Percentiles rank a stretch among this genome's conserved stretches.
Conservation (phyloP, 2,329 filamentous ascomycete genomes). For the Thermoascus crustaceus region DNA sequence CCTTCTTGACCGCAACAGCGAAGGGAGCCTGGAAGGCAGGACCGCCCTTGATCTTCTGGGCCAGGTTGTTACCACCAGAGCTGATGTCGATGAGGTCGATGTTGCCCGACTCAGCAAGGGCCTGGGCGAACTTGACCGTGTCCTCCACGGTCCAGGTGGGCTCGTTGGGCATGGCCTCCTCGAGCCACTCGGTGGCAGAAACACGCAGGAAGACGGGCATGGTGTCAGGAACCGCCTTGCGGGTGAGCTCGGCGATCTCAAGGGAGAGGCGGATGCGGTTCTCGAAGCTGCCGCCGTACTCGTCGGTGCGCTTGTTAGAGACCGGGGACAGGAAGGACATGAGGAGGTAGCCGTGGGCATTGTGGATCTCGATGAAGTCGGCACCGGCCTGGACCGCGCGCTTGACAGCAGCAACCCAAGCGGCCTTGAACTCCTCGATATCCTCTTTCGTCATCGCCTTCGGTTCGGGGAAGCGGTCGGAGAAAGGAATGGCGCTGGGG, state of each 20-base stretch:
- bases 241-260: slow-evolving; percentile 57
- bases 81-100: slow-evolving; percentile 80
- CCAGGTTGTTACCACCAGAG: slow-evolving; percentile 60
- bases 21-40: slow-evolving; percentile 69
- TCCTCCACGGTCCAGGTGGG: slow-evolving; percentile 62
- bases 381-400: slow-evolving; percentile 61
- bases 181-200: slow-evolving; percentile 68
- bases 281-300: slow-evolving; percentile 45
- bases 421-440: slow-evolving; percentile 56
- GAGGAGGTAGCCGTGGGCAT: slow-evolving; percentile 70
- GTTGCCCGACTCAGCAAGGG: slow-evolving; percentile 59
- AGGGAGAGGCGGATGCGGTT: slow-evolving; percentile 62
- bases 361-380: slow-evolving; percentile 73
- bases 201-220: slow-evolving; percentile 69
- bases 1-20: slow-evolving; percentile 42
- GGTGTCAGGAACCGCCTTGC: slow-evolving; percentile 53
- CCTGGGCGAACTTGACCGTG: slow-evolving; percentile 53
- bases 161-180: slow-evolving; percentile 46
- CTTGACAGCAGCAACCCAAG: slow-evolving; percentile 52
- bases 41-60: slow-evolving; percentile 37
- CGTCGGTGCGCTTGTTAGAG: slow-evolving; percentile 58
- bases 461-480: slow-evolving; percentile 52
- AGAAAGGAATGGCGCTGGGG: slow-evolving; percentile 55
- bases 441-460: slow-evolving; percentile 61
- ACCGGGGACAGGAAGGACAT: slow-evolving; percentile 61